A percentile compares a stretch with the other conserved stretches of the same genome.
Conservation (phyloP, 148 eudicot genomes). For the Chenopodium formosanum region DNA sequence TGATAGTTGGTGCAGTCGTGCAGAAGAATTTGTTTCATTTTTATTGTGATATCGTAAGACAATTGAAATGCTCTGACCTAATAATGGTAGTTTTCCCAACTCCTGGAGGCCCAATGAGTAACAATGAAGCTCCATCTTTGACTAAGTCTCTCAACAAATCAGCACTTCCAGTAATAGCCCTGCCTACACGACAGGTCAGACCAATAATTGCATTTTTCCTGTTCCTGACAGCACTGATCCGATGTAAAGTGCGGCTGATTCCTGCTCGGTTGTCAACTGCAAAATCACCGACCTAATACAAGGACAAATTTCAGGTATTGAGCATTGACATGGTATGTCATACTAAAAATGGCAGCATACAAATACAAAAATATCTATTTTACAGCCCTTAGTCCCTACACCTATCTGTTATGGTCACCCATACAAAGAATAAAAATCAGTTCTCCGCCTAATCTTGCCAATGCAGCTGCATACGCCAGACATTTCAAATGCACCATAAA, state of each 20-base stretch:
- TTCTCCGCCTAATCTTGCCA: too few relatives aligned
- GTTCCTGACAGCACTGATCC: conserved; percentile 91
- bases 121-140: conserved; percentile 83
- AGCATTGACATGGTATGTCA: conserved; percentile 8
- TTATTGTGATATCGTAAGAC: not conserved
- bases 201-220: conserved; percentile 85
- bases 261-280: conserved; percentile 94
- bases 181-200: conserved; percentile 90
- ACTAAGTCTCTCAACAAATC: conserved; percentile 79
- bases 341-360: not conserved
- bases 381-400: too few relatives aligned
- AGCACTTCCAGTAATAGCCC: conserved; percentile 94
- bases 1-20: not conserved
- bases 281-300: conserved; percentile 89
- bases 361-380: too few relatives aligned
- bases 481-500: too few relatives aligned
- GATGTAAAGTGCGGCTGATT: conserved; percentile 86
- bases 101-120: conserved; percentile 99
- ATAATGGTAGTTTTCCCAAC: conserved; percentile 97
- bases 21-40: not conserved
- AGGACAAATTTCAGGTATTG: conserved; percentile 11
- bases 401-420: too few relatives aligned
- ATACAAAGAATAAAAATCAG: too few relatives aligned
- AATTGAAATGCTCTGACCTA: conserved; percentile 43
- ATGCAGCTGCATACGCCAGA: too few relatives aligned